Conservation (phyloP, 225 moss, liverwort and hornwort genomes). For the Pleurozium schreberi region DNA sequence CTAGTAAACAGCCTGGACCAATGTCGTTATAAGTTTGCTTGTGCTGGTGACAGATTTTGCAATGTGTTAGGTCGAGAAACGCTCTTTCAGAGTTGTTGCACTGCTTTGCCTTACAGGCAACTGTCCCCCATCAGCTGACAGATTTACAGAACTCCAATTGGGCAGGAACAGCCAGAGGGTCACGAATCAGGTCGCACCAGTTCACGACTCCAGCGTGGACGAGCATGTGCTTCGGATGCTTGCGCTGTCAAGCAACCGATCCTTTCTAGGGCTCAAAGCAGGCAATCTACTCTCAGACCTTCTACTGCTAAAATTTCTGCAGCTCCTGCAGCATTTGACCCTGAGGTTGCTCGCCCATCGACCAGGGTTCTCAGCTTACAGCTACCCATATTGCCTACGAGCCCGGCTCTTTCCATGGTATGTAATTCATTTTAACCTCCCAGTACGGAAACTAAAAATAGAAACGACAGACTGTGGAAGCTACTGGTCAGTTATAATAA, state of each 20-base stretch:
- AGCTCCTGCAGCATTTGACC: neutral
- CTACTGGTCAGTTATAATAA: neutral
- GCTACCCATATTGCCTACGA: slow-evolving; percentile 13
- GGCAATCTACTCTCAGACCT: slow-evolving; percentile 12
- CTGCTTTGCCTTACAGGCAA: neutral
- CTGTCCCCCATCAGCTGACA: slow-evolving; percentile 7
- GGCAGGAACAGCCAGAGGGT: slow-evolving; percentile 33
- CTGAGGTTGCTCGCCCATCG: slow-evolving; percentile 1
- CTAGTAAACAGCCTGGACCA: neutral
- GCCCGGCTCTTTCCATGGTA: slow-evolving; percentile 21
- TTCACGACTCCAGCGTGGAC: slow-evolving; percentile 3
- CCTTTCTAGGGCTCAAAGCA: slow-evolving; percentile 6
- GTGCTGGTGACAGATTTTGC: slow-evolving; percentile 1
- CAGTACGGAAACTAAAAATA: neutral
- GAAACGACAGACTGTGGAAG: neutral
- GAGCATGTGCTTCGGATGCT: slow-evolving; percentile 15
- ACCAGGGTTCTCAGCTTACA: slow-evolving; percentile 4
- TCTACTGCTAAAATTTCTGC: neutral
- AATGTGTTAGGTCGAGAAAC: neutral
- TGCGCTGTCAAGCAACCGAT: slow-evolving; percentile 9
- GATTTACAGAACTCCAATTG: slow-evolving; percentile 30
- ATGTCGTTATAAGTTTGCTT: neutral
- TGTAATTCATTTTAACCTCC: neutral
- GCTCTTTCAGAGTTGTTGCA: neutral
- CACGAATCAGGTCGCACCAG: neutral